Base-by-base conservation (phyloP, 257 asterid species). In the Solanum virginianum region DNA sequence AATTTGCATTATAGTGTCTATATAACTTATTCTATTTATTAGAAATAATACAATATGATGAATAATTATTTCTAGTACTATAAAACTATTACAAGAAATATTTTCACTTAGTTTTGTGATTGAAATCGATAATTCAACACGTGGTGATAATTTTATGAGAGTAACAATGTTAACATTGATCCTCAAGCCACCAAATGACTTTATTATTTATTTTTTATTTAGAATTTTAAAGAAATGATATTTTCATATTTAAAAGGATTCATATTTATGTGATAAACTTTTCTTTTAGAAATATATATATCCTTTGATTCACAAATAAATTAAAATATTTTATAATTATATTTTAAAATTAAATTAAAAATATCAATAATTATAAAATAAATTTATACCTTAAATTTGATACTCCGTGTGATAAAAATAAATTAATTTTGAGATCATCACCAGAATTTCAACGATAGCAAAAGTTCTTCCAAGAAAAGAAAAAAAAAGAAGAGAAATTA, bases 241-340 rank as follows among this genome's bases (percentile, higher is more conserved):
- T 14, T 65, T 63, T 60, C 69, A 10, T 22, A 22, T 60, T 60
- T 11, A 24, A 5, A 63, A 57, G 20, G 3, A n/a, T 56, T 1
- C 63, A 18, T 18, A 56, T 18, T 56, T 0, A 11, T 11, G 17
- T 11, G 17, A 0, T 22, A 22, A 22, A 4, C 3, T 60, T 22
- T 62, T 22, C 26, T 62, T 62, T 29, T 29, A 29, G 32, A 29
- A 29, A 29, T 29, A 29, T 29, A 29, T 29, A 29, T 29, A 29
- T 29, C 2, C 32, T 59, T 59, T 0, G 29, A 0, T 59, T 20
- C 7, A 0, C 0, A 1, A 59, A 59, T 59, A 59, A 59, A 9
- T n/a, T n/a, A 7, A 26, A 59, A 60, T 60, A 0, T 59, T 20
- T 59, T 3, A 1, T 8, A 59, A 20, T 59, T 8, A 0, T 9